Evolutionary conservation across 495 filamentous ascomycete species (phyloP).

Genomic region (Lentithecium fluviatile): DNA sequence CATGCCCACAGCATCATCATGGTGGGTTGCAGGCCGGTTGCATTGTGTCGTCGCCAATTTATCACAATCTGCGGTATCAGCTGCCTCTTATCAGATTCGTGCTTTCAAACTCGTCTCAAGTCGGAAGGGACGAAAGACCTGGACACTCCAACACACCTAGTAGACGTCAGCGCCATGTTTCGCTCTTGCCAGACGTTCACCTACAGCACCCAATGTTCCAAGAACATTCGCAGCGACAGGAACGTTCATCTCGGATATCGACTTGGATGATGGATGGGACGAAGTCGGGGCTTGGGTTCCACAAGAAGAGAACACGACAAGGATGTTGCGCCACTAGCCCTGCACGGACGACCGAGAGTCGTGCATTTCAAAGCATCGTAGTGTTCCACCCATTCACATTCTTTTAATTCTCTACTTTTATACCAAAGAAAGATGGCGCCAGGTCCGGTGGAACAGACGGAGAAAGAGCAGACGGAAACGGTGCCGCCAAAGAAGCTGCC

Average conservation of each 20-base stretch:
- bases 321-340: constrained; percentile 12
- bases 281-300: not conserved
- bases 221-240: constrained; percentile 57
- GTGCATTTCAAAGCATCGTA: constrained; percentile 18
- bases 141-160: constrained; percentile 55
- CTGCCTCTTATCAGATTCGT: constrained; percentile 38
- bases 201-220: constrained; percentile 56
- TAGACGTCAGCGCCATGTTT: constrained; percentile 16
- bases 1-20: constrained; percentile 70
- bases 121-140: constrained; percentile 38
- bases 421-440: constrained; percentile 9
- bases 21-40: constrained; percentile 57
- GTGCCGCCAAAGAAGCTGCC: constrained; percentile 51
- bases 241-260: constrained; percentile 47
- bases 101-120: not conserved
- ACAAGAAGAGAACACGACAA: constrained; percentile 10
- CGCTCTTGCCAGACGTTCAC: constrained; percentile 28
- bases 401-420: not conserved
- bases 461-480: constrained; percentile 12
- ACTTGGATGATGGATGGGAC: not conserved
- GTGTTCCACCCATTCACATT: not conserved
- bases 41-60: constrained; percentile 61
- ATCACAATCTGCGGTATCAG: constrained; percentile 64
- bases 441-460: constrained; percentile 16
- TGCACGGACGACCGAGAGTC: constrained; percentile 15